Conservation (phyloP, 1,284 basidiomycete genomes). For the Moesziomyces sp. region DNA sequence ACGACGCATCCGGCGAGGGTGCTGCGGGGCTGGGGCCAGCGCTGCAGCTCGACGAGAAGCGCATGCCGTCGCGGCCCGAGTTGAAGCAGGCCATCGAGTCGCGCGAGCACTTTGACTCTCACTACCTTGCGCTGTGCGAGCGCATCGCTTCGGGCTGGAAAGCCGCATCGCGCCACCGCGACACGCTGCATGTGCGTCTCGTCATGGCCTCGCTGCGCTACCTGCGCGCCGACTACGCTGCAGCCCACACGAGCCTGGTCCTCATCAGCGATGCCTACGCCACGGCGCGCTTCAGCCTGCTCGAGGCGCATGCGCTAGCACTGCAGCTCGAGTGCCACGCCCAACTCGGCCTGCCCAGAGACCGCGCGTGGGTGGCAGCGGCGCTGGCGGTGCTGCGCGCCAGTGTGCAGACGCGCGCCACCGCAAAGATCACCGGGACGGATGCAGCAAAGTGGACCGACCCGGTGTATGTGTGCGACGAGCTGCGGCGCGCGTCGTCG, state of each 20-base stretch:
- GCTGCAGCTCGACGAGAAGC: slow-evolving; percentile 11
- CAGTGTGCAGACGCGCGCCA: slow-evolving; percentile 1
- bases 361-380: slow-evolving; percentile 79
- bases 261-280: slow-evolving; percentile 69
- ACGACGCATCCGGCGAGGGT: slow-evolving; percentile 1
- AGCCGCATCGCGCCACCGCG: slow-evolving; percentile 81
- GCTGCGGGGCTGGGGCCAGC: slow-evolving; percentile 11
- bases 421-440: slow-evolving; percentile 1
- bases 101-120: slow-evolving; percentile 54
- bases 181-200: slow-evolving; percentile 83
- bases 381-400: slow-evolving; percentile 32
- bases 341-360: slow-evolving; percentile 72
- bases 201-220: slow-evolving; percentile 85
- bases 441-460: slow-evolving; percentile 29
- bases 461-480: slow-evolving; percentile 28
- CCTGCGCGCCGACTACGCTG: slow-evolving; percentile 21
- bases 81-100: slow-evolving; percentile 76
- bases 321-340: slow-evolving; percentile 77
- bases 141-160: slow-evolving; percentile 83
- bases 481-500: slow-evolving; percentile 32
- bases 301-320: slow-evolving; percentile 80
- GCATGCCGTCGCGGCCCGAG: slow-evolving; percentile 70
- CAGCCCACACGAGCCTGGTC: slow-evolving; percentile 22
- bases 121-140: slow-evolving; percentile 73
- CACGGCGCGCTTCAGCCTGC: slow-evolving; percentile 76